phyloP scores from a whole-genome alignment of 139 green algal species.

The Chlorella sp. region DNA sequence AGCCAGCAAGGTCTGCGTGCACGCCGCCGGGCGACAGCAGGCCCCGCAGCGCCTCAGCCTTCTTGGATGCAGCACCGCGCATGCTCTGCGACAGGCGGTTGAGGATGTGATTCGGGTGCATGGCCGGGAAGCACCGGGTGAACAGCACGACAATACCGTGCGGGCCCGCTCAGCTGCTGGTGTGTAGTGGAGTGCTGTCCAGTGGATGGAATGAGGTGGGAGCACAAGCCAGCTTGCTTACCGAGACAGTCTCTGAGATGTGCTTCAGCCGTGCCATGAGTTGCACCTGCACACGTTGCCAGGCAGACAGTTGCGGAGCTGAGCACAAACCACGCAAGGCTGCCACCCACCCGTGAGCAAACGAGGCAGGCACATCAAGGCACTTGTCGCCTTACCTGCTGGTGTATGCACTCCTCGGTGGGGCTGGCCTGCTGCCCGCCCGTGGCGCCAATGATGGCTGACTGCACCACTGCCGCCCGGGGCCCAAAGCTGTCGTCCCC shows the following conservation, averaged over 20 bases:
- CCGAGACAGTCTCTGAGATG: slow-evolving; percentile 71
- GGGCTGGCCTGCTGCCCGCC: slow-evolving; percentile 14
- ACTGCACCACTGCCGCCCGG: slow-evolving; percentile 11
- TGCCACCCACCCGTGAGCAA: no score
- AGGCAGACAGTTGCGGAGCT: no score
- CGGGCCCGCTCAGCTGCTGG: no score
- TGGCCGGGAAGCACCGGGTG: background rate
- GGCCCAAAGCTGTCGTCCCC: slow-evolving; percentile 20
- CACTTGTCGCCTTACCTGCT: slow-evolving; percentile 63
- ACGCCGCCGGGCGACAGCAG: slow-evolving; percentile 52
- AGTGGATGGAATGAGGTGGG: no score
- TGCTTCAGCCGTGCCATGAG: slow-evolving; percentile 75
- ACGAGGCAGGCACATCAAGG: no score
- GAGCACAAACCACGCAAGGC: no score
- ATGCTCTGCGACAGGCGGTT: slow-evolving; percentile 23
- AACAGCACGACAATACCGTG: background rate
- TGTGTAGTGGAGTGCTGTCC: no score
- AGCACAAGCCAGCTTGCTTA: background rate
- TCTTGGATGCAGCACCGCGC: slow-evolving; percentile 45
- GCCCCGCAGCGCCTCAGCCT: slow-evolving; percentile 59
- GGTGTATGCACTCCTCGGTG: slow-evolving; percentile 61
- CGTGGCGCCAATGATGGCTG: slow-evolving; percentile 20
- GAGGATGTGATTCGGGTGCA: background rate
- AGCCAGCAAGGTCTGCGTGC: slow-evolving; percentile 73
- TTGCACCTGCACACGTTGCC: slow-evolving; percentile 17